These are phyloP conservation scores for Tolypocladium guangdongense DNA, from an alignment of 2,329 filamentous ascomycete genomes.

Conservation along the genomic window DNA sequence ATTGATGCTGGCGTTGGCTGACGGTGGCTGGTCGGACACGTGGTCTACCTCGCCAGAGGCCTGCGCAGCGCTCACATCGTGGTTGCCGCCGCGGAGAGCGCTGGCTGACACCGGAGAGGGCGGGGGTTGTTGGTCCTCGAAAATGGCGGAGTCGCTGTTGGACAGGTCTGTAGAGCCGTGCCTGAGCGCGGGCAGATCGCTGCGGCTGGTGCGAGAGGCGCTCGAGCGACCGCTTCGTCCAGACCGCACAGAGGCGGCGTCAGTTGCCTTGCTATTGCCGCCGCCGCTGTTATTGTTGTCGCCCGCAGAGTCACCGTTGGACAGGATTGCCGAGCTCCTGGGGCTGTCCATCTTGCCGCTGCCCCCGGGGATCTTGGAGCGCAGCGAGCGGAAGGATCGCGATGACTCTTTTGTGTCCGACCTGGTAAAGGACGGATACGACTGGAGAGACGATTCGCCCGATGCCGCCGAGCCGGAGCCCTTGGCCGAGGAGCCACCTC, in stretches of 20 bases:
- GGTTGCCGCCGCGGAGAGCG: constrained; percentile 60
- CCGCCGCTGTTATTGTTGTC: constrained; percentile 36
- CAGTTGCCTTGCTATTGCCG: constrained; percentile 36
- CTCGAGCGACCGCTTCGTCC: constrained; percentile 47
- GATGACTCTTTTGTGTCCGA: constrained; percentile 90
- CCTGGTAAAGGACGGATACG: constrained; percentile 84
- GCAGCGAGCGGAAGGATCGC: constrained; percentile 72
- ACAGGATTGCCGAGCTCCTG: constrained; percentile 58
- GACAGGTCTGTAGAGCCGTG: constrained; percentile 29
- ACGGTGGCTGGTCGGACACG: constrained; percentile 82
- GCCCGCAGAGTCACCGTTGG: constrained; percentile 41
- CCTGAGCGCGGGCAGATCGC: constrained; percentile 31
- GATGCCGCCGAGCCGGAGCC: constrained; percentile 32
- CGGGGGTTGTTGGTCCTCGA: constrained; percentile 50
- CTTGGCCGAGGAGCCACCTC: constrained; percentile 38
- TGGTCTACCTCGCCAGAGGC: constrained; percentile 85
- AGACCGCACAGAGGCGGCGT: constrained; percentile 66
- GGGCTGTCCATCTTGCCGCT: constrained; percentile 67
- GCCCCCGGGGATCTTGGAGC: constrained; percentile 80
- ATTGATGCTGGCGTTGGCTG: constrained; percentile 48
- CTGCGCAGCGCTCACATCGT: constrained; percentile 71
- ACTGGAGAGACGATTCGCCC: constrained; percentile 48
- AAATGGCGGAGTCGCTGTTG: constrained; percentile 31
- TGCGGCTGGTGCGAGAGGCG: constrained; percentile 32
- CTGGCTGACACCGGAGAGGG: constrained; percentile 81